phyloP scores from a whole-genome alignment of 2,329 filamentous ascomycete genomes.

The Scedosporium dehoogii region DNA sequence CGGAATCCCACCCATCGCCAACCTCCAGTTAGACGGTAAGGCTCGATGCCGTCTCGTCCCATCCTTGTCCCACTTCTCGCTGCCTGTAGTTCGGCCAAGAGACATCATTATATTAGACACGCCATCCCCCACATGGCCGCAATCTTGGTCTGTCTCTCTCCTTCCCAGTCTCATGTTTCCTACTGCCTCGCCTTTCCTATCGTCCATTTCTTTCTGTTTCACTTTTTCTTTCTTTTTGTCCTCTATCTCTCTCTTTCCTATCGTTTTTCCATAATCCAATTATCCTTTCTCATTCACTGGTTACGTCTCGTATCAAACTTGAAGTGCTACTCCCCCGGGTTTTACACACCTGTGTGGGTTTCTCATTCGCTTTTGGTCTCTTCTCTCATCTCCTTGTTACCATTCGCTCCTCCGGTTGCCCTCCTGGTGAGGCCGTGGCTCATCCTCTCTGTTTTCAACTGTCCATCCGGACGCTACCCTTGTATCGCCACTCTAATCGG shows the following conservation, averaged over 20 bases:
- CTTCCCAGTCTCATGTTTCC: background rate
- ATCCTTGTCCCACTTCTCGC: slow-evolving; percentile 15
- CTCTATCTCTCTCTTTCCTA: background rate
- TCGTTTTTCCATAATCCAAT: slow-evolving; percentile 5
- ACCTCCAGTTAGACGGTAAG: slow-evolving; percentile 20
- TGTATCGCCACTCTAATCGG: background rate
- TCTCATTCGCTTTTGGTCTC: background rate
- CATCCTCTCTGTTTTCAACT: background rate
- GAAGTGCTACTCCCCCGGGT: background rate
- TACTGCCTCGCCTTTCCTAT: background rate
- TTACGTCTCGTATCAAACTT: background rate
- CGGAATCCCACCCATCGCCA: slow-evolving; percentile 16
- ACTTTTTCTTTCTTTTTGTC: slow-evolving; percentile 3
- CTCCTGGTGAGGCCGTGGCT: background rate
- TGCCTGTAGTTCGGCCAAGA: slow-evolving; percentile 15
- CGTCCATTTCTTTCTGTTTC: slow-evolving; percentile 6
- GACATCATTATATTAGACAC: slow-evolving; percentile 8
- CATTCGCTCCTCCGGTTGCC: background rate
- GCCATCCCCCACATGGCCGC: slow-evolving; percentile 8
- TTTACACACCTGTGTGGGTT: background rate
- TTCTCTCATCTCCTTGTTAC: background rate
- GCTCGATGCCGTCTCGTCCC: slow-evolving; percentile 17
- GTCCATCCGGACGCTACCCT: background rate
- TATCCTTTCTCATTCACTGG: background rate
- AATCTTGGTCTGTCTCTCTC: background rate